Base-by-base conservation (phyloP, 441 rosid species). In the Syzygium syzygioides region DNA sequence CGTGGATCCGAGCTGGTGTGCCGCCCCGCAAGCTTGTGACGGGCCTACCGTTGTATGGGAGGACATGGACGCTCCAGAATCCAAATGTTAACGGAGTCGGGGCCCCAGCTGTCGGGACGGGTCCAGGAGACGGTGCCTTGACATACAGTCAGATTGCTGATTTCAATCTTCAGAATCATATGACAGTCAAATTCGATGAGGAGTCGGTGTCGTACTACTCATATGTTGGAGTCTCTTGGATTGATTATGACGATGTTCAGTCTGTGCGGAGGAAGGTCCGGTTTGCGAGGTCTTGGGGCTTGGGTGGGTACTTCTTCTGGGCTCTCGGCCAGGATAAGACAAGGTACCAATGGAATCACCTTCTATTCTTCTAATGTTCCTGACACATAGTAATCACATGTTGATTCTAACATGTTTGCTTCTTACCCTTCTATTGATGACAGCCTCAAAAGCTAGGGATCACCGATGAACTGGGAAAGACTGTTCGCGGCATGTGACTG, bases 271-370 rank as follows among this genome's bases (percentile, higher is more conserved):
- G 41, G 84, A 93, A 93, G 92, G 86, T 93, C 79, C 85, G 6
- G 34, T 92, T 86, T 71, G 95, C 94, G 1, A 86, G 85, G 86
- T 80, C 60, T 7, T 64, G 18, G 62, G 91, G 91, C 71, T 88
- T 93, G 85, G 90, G 91, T 32, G 95, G 95, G 13, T 95, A 91
- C 83, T 93, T 93, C 90, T 93, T 94, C 80, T 94, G 94, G 95
- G 94, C 93, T 50, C 88, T 93, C 9, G 93, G 94, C 28, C 90
- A 85, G 87, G 95, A 93, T 37, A 62, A 50, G 52, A 64, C 71
- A 71, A 87, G 94, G 93, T 93, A 90, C 17, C 50, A 12, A 76
- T 23, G n/a, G 37, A 71, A 71, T 37, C 28, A 37, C 83, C 83
- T 19, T 68, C 45, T 6, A 41, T 41, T 41, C 45, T 41, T 41